Conservation (phyloP, 768 basidiomycete genomes). For the Boletus tomentosulus region DNA sequence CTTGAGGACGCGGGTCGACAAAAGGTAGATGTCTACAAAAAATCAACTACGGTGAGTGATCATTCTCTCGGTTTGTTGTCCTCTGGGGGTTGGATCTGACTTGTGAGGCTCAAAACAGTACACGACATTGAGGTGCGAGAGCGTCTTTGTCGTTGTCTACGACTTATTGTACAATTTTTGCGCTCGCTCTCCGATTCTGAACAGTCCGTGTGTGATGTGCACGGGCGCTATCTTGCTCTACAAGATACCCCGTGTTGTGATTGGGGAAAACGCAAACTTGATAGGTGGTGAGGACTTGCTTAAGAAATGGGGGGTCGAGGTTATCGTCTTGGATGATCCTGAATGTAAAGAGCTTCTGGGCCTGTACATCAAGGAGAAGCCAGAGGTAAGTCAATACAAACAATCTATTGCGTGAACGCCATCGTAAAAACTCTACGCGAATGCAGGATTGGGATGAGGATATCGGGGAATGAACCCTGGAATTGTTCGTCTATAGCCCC, state of each 20-base stretch:
- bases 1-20: constrained; percentile 52
- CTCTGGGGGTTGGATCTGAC: background rate
- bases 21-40: constrained; percentile 41
- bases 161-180: background rate
- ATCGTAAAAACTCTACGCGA: constrained; percentile 10
- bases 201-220: constrained; percentile 64
- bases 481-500: constrained; percentile 6
- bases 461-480: constrained; percentile 42
- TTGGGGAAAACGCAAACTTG: constrained; percentile 58
- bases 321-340: constrained; percentile 43
- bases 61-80: background rate
- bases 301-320: constrained; percentile 48
- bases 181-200: background rate
- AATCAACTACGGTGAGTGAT: constrained; percentile 44
- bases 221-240: constrained; percentile 59
- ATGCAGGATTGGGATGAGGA: constrained; percentile 57
- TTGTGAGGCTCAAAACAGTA: constrained; percentile 23
- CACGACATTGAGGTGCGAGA: constrained; percentile 35
- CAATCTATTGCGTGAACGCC: constrained; percentile 6
- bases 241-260: constrained; percentile 60
- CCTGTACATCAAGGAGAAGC: constrained; percentile 52
- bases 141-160: background rate
- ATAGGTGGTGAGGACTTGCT: constrained; percentile 53
- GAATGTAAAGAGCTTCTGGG: constrained; percentile 54
- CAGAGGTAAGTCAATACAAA: constrained; percentile 38